Base-by-base conservation (phyloP, 1,284 basidiomycete genomes). In the Cryptococcus floricola region DNA sequence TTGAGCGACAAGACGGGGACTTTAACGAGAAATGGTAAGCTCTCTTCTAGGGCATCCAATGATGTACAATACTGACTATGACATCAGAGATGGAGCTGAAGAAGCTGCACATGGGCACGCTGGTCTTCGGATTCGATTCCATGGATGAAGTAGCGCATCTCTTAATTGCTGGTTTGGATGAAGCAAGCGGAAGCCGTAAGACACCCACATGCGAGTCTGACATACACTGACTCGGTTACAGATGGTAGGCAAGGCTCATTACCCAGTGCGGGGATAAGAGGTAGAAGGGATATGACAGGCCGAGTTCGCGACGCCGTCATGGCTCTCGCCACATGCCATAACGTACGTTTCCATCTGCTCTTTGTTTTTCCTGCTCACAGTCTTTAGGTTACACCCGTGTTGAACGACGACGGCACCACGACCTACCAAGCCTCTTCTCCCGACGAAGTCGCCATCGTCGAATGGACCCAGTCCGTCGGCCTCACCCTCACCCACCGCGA, bases 391-490 rank as follows among this genome's bases (percentile, higher is more conserved):
- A 98, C 95, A 0, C 96, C 96, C 0, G 91, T 97, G 2, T 84
- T 82, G 13, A 92, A 96, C 69, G 95, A 97, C 66, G 95, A 98
- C 67, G 92, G 91, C 6, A 85, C 85, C 0, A 81, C 96, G 43
- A 96, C 94, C 0, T 99, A 98, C 71, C 95, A 99, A 81, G 96
- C 96, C 0, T 95, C 93, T 0, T 98, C 94, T 0, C 96, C 96
- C 0, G 96, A 99, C 70, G 96, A 99, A 79, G 96, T 98, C 34
- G 96, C 96, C 49, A 98, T 99, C 63, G 95, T 99, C n/a, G 85
- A 87, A 63, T 98, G 92, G 92, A 98, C 95, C 1, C 88, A 92
- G 67, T 93, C 91, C 0, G 88, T 98, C 57, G 95, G 95, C 0
- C 80, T 98, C 4, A 89, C 88, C 0, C 84, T 99, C 23, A 83